Evolutionary conservation across 2,329 filamentous ascomycete genomes (phyloP), one percentile per base, ranked within the genome.

Genomic region (Fusarium coicis): DNA sequence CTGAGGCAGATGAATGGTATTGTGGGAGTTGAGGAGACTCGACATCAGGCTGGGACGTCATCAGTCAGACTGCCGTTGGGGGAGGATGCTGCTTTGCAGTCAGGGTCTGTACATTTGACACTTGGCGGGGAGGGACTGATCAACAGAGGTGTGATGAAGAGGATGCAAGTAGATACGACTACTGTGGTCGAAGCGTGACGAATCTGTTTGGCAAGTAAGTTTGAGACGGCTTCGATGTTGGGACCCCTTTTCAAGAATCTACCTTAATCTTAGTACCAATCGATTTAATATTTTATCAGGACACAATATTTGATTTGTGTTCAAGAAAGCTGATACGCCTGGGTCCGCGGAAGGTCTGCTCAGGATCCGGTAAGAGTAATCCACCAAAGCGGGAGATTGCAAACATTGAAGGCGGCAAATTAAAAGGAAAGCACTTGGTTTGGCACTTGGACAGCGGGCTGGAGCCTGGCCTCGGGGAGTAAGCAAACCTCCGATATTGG

Each of bases 111-210:
- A 4, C 53, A 56, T 28, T 23, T 72, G 7, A 34, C n/a, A 1
- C 23, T 72, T 28, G 57, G 57, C 5, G 43, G 46, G 3, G 43
- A 72, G 15, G 57, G 49, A 2, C 5, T 56, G 34, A 36, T 72
- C 28, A 47, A 54, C 14, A 49, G 23, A 21, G 28, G 23, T 23
- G 11, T 46, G 9, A 19, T 52, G 23, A 56, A 34, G 26, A 49
- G 28, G 21, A 30, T 23, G 26, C 16, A 10, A 16, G 21, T 15
- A 52, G 15, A 23, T 14, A 40, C 18, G 5, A 23, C 23, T 21
- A 32, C 26, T n/a, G 23, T 19, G 1, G 67, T 23, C 0, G n/a
- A n/a, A 26, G 15, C 18, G 12, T 49, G 21, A 26, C 23, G 5
- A 19, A 18, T 4, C 14, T 34, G 7, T n/a, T 28, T 21, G 34